A percentile compares a stretch with the other conserved stretches of the same genome.
phyloP scores from a whole-genome alignment of 1,284 basidiomycete species.

The Pyrrhoderma lamaoense region DNA sequence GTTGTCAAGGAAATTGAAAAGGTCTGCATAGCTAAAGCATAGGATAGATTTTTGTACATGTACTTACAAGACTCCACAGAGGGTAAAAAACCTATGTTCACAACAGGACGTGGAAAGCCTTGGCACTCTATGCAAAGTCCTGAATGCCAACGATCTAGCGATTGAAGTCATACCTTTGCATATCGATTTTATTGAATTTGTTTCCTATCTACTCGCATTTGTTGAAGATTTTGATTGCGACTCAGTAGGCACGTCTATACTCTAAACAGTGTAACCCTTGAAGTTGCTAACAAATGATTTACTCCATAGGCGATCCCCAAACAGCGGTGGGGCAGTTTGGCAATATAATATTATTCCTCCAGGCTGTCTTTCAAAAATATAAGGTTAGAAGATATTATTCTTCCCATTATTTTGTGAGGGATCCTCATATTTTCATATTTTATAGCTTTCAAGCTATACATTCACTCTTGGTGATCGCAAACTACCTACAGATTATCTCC shows the following conservation, averaged over 20 bases:
- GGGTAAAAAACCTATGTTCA: constrained; percentile 42
- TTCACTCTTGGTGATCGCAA: constrained; percentile 34
- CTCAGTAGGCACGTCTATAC: constrained; percentile 52
- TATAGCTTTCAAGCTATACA: constrained; percentile 27
- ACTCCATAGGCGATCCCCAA: constrained; percentile 63
- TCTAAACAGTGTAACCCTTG: background rate
- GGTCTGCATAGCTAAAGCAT: constrained; percentile 35
- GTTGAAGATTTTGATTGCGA: constrained; percentile 70
- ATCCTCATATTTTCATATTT: constrained; percentile 22
- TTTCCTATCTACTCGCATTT: constrained; percentile 53
- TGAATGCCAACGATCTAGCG: constrained; percentile 48
- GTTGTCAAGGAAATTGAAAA: constrained; percentile 54
- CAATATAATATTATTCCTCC: constrained; percentile 64
- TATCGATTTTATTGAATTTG: constrained; percentile 49
- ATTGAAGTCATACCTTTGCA: constrained; percentile 70
- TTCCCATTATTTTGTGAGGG: constrained; percentile 22
- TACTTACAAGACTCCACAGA: constrained; percentile 32
- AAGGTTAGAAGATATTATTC: constrained; percentile 36
- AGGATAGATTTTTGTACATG: background rate
- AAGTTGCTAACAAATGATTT: constrained; percentile 1
- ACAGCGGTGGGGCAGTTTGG: constrained; percentile 69
- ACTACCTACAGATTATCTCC: constrained; percentile 45
- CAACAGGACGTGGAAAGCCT: constrained; percentile 51
- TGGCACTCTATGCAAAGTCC: constrained; percentile 55
- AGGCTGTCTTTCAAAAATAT: constrained; percentile 54